Conservation (phyloP, 495 filamentous ascomycete genomes). For the Daldinia concentrica region DNA sequence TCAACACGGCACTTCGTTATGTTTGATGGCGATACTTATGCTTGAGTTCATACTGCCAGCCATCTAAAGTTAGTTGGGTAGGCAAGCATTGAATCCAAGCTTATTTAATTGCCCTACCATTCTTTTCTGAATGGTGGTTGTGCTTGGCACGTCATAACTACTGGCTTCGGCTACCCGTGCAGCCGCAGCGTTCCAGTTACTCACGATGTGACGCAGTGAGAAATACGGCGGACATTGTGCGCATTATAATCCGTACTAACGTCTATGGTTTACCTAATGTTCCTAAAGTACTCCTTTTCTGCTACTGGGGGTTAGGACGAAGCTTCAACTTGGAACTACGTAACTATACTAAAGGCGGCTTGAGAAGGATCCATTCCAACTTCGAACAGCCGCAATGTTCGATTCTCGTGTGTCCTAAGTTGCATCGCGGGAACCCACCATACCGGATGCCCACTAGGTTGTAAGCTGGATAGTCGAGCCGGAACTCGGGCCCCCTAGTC, state of each 20-base stretch:
- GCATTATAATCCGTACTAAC: slow-evolving; percentile 1
- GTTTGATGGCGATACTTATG: not conserved
- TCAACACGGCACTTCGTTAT: not conserved
- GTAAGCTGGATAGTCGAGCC: slow-evolving; percentile 36
- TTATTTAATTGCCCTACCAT: slow-evolving; percentile 31
- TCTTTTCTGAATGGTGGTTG: slow-evolving; percentile 18
- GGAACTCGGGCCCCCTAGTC: slow-evolving; percentile 31
- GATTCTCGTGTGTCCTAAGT: slow-evolving; percentile 3
- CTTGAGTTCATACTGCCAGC: not conserved
- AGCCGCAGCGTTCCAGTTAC: slow-evolving; percentile 6
- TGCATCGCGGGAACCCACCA: slow-evolving; percentile 14
- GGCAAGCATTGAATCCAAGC: slow-evolving; percentile 17
- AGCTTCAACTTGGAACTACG: not conserved
- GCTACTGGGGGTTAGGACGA: slow-evolving; percentile 2
- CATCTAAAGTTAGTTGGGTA: slow-evolving; percentile 4
- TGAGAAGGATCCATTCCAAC: slow-evolving; percentile 9
- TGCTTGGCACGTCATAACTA: slow-evolving; percentile 33
- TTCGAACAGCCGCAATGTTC: slow-evolving; percentile 4
- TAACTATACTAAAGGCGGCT: slow-evolving; percentile 1
- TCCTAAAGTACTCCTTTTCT: not conserved
- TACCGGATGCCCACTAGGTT: slow-evolving; percentile 16
- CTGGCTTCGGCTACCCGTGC: slow-evolving; percentile 19
- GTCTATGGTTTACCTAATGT: not conserved
- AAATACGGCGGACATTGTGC: slow-evolving; percentile 15
- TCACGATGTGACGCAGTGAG: slow-evolving; percentile 13